Conservation (phyloP, 768 basidiomycete genomes). For the Leccinum truebloodii region DNA sequence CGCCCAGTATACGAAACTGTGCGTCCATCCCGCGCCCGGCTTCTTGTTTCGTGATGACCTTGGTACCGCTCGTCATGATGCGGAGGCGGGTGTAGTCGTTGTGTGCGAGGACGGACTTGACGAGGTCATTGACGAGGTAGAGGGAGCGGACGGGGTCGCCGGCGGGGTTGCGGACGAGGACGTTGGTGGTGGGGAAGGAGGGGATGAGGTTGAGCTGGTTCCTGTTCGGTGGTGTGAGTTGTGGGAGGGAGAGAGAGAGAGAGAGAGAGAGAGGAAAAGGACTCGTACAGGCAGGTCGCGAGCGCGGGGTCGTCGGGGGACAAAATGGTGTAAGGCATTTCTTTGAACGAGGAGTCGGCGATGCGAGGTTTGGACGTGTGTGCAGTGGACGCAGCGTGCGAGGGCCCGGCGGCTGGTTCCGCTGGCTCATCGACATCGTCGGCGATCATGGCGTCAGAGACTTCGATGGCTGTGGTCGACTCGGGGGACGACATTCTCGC, state of each 20-base stretch:
- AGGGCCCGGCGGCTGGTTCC: neutral
- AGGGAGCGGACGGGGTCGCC: slow-evolving; percentile 75
- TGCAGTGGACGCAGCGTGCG: neutral
- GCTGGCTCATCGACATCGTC: slow-evolving; percentile 5
- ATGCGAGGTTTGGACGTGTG: slow-evolving; percentile 12
- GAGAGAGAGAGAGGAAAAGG: neutral
- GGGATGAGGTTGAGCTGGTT: slow-evolving; percentile 67
- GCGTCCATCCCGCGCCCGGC: slow-evolving; percentile 57
- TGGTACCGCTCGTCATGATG: slow-evolving; percentile 91
- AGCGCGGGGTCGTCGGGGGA: slow-evolving; percentile 69
- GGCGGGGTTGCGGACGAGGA: slow-evolving; percentile 85
- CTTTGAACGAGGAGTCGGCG: slow-evolving; percentile 61
- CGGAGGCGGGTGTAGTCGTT: slow-evolving; percentile 87
- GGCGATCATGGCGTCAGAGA: neutral
- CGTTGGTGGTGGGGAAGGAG: slow-evolving; percentile 70
- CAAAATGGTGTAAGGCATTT: slow-evolving; percentile 90
- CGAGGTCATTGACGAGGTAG: slow-evolving; percentile 84
- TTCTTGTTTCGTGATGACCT: slow-evolving; percentile 90
- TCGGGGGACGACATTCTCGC: slow-evolving; percentile 9
- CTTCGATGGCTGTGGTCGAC: slow-evolving; percentile 3
- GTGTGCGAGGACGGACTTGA: slow-evolving; percentile 73
- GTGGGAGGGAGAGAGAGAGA: neutral
- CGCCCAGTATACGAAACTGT: slow-evolving; percentile 76
- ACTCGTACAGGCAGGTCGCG: slow-evolving; percentile 66
- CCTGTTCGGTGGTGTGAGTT: slow-evolving; percentile 39